Percentiles rank a stretch among this genome's conserved stretches.
phyloP scores from a whole-genome alignment of 2,329 filamentous ascomycete species.

The Colletotrichum sp. region DNA sequence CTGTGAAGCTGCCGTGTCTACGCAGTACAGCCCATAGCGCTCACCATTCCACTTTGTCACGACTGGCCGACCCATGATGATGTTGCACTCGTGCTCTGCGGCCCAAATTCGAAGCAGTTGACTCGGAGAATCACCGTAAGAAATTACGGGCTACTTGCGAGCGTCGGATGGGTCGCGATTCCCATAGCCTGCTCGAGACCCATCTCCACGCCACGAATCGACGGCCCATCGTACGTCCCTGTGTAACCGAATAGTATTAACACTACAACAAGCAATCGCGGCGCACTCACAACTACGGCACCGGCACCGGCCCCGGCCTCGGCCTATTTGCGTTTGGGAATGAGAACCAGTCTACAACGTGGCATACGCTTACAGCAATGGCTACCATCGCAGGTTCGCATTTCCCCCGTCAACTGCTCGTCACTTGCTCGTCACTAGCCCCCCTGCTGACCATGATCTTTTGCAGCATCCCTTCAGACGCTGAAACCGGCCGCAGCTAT shows the following conservation, averaged over 20 bases:
- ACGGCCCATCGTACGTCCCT: neutral
- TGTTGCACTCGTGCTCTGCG: neutral
- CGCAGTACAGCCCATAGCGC: neutral
- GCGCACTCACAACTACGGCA: neutral
- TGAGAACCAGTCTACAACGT: neutral
- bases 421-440: too few species aligned
- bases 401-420: neutral
- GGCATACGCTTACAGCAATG: neutral
- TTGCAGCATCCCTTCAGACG: neutral
- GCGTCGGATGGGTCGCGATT: neutral
- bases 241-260: neutral
- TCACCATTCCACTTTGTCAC: neutral
- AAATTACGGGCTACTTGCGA: neutral
- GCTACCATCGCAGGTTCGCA: conserved; percentile 8
- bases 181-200: neutral
- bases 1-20: neutral
- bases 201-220: neutral
- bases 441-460: neutral
- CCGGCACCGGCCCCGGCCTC: neutral
- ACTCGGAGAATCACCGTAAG: neutral
- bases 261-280: neutral
- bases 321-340: neutral
- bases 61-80: neutral
- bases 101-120: neutral
- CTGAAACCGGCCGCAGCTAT: neutral